Percentiles rank a stretch among this genome's conserved stretches.
Evolutionary conservation across 2,329 filamentous ascomycete species (phyloP).

Genomic region (Xylariales sp.): DNA sequence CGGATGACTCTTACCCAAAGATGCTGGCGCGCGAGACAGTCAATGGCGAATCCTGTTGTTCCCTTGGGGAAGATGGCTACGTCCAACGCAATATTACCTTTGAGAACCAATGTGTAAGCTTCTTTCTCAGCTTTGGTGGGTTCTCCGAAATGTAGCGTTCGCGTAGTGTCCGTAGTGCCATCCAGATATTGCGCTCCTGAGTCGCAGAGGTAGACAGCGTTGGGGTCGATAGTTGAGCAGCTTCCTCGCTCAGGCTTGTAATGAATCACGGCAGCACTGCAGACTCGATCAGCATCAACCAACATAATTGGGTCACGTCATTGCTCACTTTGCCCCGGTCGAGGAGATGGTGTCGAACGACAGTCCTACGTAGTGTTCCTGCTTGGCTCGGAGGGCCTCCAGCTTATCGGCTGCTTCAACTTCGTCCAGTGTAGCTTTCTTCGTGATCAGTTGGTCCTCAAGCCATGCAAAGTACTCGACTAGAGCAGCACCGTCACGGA

Average conservation of each 20-base stretch:
- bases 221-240: constrained; percentile 79
- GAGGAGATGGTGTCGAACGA: constrained; percentile 97
- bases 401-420: constrained; percentile 90
- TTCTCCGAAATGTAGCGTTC: constrained; percentile 85
- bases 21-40: constrained; percentile 82
- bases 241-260: constrained; percentile 83
- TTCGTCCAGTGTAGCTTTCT: constrained; percentile 75
- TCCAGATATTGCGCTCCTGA: constrained; percentile 96
- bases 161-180: constrained; percentile 92
- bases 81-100: constrained; percentile 88
- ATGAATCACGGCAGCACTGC: constrained; percentile 79
- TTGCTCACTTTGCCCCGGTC: constrained; percentile 61
- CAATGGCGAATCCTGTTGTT: constrained; percentile 87
- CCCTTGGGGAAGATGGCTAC: constrained; percentile 87
- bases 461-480: constrained; percentile 96
- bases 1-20: constrained; percentile 91
- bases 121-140: constrained; percentile 80
- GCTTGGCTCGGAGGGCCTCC: constrained; percentile 64
- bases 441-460: constrained; percentile 75
- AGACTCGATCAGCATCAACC: constrained; percentile 40
- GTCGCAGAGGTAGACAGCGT: constrained; percentile 88
- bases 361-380: constrained; percentile 76
- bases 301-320: too few species aligned
- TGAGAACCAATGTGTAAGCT: constrained; percentile 89
- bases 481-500: constrained; percentile 86